phyloP scores from a whole-genome alignment of 495 filamentous ascomycete species.

The Staphylotrichum longicolle region DNA sequence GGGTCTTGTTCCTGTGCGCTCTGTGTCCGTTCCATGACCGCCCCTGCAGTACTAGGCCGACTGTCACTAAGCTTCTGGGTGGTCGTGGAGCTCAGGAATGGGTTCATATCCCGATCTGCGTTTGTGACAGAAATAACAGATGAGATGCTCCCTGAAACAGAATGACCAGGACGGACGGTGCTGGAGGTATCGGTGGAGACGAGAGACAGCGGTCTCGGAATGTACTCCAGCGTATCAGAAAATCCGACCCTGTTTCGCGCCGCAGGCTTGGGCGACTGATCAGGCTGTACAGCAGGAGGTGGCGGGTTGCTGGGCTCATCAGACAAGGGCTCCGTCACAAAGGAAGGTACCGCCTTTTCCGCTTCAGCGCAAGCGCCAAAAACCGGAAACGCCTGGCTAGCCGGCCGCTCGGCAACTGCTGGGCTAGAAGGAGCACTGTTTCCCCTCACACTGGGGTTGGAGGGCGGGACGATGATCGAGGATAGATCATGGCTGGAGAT shows the following conservation, averaged over 20 bases:
- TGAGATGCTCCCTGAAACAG: slow-evolving; percentile 61
- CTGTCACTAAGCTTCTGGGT: slow-evolving; percentile 36
- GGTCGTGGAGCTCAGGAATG: slow-evolving; percentile 28
- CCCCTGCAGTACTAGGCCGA: slow-evolving; percentile 53
- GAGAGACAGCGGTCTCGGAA: slow-evolving; percentile 68
- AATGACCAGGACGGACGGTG: slow-evolving; percentile 61
- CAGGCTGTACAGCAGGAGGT: slow-evolving; percentile 22
- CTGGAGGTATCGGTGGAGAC: slow-evolving; percentile 73
- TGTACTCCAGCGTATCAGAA: slow-evolving; percentile 62
- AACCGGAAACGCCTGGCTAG: slow-evolving; percentile 42
- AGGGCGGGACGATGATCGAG: slow-evolving; percentile 64
- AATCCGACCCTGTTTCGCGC: slow-evolving; percentile 57
- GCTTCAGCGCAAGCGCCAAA: slow-evolving; percentile 20
- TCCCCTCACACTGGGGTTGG: slow-evolving; percentile 47
- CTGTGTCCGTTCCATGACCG: slow-evolving; percentile 48
- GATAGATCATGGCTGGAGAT: slow-evolving; percentile 78
- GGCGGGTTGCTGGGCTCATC: neutral
- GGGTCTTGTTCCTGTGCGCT: slow-evolving; percentile 36
- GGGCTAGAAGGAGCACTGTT: slow-evolving; percentile 70
- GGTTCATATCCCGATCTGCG: slow-evolving; percentile 39
- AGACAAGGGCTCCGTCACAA: slow-evolving; percentile 9
- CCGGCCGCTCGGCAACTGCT: slow-evolving; percentile 43
- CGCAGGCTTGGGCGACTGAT: slow-evolving; percentile 38
- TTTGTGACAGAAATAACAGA: slow-evolving; percentile 55
- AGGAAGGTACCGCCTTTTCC: slow-evolving; percentile 5